Evolutionary conservation across 2,329 filamentous ascomycete genomes (phyloP).

Genomic region (Ophiostoma angusticollis): DNA sequence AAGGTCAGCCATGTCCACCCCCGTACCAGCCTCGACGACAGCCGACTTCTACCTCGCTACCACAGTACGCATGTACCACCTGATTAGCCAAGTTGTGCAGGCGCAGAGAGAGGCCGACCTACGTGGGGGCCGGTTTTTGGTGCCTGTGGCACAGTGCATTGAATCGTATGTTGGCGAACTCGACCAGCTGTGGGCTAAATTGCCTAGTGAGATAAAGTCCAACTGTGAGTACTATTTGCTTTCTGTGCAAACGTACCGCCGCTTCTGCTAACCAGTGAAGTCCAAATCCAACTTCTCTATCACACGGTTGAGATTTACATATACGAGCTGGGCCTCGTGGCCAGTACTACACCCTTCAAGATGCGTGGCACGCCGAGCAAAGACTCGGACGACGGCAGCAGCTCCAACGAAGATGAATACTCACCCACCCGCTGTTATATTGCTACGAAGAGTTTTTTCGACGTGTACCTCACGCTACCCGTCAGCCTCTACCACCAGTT

Average conservation of each 20-base stretch:
- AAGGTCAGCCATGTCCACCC: neutral
- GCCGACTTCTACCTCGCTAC: slow-evolving; percentile 12
- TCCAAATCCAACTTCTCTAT: slow-evolving; percentile 12
- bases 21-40: neutral
- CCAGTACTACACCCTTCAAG: slow-evolving; percentile 3
- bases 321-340: slow-evolving; percentile 13
- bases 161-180: slow-evolving; percentile 10
- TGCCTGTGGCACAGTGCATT: slow-evolving; percentile 8
- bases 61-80: slow-evolving; percentile 12
- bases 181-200: slow-evolving; percentile 3
- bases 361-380: slow-evolving; percentile 5
- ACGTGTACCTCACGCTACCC: slow-evolving; percentile 13
- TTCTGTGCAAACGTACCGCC: neutral
- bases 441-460: slow-evolving; percentile 10
- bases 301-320: slow-evolving; percentile 13
- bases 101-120: slow-evolving; percentile 12
- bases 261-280: slow-evolving; percentile 5
- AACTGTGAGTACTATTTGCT: slow-evolving; percentile 4
- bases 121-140: slow-evolving; percentile 4
- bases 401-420: neutral
- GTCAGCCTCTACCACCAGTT: slow-evolving; percentile 9
- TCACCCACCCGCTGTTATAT: slow-evolving; percentile 12
- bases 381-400: slow-evolving; percentile 4
- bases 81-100: slow-evolving; percentile 12
- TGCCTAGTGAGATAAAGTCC: slow-evolving; percentile 4